These are phyloP conservation scores for Citrus sp. DNA, from an alignment of 345 rosid species.

Conservation along the genomic window DNA sequence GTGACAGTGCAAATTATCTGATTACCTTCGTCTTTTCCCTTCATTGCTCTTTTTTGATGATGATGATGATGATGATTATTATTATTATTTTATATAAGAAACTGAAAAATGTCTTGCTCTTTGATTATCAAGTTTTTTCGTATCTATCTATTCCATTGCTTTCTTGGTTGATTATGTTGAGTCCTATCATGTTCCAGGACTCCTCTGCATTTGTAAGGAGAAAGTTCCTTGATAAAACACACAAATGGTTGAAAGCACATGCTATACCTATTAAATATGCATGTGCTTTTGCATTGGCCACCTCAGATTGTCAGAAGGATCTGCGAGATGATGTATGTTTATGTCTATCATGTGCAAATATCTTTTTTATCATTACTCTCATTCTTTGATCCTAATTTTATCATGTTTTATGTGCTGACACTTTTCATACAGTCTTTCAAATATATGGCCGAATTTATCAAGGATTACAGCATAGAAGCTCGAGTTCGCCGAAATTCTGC, in stretches of 20 bases:
- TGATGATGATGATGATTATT: no score
- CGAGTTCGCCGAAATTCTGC: constrained; percentile 38
- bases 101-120: no score
- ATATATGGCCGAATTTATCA: constrained; percentile 71
- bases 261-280: constrained; percentile 78
- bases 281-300: constrained; percentile 69
- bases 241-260: constrained; percentile 56
- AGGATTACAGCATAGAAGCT: constrained; percentile 50
- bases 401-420: constrained; percentile 21
- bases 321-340: constrained; percentile 60
- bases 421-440: constrained; percentile 46
- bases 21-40: constrained; percentile 5
- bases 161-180: not conserved
- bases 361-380: not conserved
- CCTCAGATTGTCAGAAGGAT: constrained; percentile 48
- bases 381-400: not conserved
- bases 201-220: constrained; percentile 47
- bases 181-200: constrained; percentile 51
- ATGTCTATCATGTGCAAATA: constrained; percentile 10
- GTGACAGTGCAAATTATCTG: not conserved
- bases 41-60: not conserved
- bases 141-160: not conserved
- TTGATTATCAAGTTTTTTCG: not conserved
- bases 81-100: no score
- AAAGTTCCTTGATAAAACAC: constrained; percentile 57